Conservation (phyloP, 106 monocot genomes). For the Xerophyta viscosa region DNA sequence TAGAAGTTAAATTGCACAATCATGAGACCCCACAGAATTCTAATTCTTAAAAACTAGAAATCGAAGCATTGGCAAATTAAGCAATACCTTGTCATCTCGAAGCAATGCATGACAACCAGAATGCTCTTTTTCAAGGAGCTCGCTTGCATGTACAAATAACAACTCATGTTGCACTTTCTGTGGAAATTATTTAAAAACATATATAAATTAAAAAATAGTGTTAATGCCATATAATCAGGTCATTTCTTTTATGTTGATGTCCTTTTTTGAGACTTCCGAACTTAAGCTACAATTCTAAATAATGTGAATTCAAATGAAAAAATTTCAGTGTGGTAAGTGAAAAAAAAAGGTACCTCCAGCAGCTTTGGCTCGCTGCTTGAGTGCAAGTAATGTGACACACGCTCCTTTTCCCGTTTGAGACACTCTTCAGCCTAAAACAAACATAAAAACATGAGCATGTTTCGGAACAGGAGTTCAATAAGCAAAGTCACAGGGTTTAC, state of each 20-base stretch:
- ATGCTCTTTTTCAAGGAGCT: conserved; percentile 61
- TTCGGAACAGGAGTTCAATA: background rate
- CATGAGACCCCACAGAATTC: too few relatives aligned
- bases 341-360: conserved; percentile 47
- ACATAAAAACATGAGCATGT: background rate
- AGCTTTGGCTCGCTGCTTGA: conserved; percentile 77
- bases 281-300: too few relatives aligned
- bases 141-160: conserved; percentile 31
- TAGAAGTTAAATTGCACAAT: background rate
- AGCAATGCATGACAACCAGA: conserved; percentile 63
- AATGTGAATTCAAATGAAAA: too few relatives aligned
- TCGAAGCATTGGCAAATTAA: too few relatives aligned
- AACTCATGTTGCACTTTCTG: conserved; percentile 70
- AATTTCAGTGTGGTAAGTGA: background rate
- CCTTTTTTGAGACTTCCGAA: too few relatives aligned
- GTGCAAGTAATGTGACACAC: conserved; percentile 79
- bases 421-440: conserved; percentile 73
- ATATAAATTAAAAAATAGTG: too few relatives aligned
- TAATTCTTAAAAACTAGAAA: too few relatives aligned
- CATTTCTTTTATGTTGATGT: too few relatives aligned
- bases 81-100: conserved; percentile 52
- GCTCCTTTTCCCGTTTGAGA: conserved; percentile 70
- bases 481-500: conserved; percentile 11
- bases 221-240: too few relatives aligned
- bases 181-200: too few relatives aligned